Evolutionary conservation across 352 stramenopile species (phyloP), one percentile per base, ranked within the genome.

Genomic region (Pythium scleroteichum): DNA sequence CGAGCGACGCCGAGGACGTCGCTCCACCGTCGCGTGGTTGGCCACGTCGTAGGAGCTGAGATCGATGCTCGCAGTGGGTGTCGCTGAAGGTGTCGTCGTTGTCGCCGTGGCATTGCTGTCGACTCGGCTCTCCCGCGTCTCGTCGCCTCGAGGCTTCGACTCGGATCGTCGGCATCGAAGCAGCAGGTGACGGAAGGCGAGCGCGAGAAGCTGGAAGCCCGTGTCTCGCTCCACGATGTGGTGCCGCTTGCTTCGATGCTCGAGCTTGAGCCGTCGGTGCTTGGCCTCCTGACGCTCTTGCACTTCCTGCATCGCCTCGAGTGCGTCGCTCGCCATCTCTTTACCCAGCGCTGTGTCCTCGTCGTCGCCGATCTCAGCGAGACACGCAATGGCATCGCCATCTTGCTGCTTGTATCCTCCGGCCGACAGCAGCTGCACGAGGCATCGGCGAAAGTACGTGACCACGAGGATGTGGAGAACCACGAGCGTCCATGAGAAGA

Each of bases 381-480:
- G 56, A 22, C 68, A 73, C 29, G 48, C 52, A 22, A 71, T 63
- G 41, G 20, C 29, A 16, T 63, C 42, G 10, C 29, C 29, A 1
- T 32, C 8, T 2, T 6, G 17, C 7, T 48, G 38, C 22, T 22
- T 38, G 51, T 71, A 72, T 3, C 73, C 74, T 0, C 62, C 78
- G 16, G 65, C 65, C 4, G 62, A 41, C 17, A 79, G 53, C 1
- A 85, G 35, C 13, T 77, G 50, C 47, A 50, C 35, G 0, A 78
- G 39, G 14, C 62, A 72, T 9, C 44, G 69, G 3, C 56, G 60
- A 32, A 88, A 79, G 60, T 84, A 88, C 13, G 73, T 4, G 9
- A 70, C 13, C 19, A 82, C 75, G 0, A 60, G 8, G 8, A 75
- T 32, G 53, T 87, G 74, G 1, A 85, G 53, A 4, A 71, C 29